Evolutionary conservation across 371 early-diverging fungal species (phyloP), one percentile per base, ranked within the genome.

Genomic region (Mucor piriformis): DNA sequence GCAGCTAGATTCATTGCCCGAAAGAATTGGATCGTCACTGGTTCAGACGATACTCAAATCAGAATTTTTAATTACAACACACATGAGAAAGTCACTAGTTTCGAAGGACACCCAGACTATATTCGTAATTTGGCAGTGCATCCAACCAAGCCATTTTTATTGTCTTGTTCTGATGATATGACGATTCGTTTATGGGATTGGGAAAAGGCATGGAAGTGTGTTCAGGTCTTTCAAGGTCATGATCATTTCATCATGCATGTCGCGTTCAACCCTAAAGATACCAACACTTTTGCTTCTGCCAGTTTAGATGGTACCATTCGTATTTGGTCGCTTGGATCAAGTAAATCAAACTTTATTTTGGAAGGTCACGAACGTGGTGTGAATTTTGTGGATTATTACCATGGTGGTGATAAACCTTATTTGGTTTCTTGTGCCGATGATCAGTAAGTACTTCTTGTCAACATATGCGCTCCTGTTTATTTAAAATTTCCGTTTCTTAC

Each of bases 21-120:
- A 57, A 99, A 99, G 84, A 94, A 92, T 68, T 98, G 97, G 94
- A 82, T 98, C 54, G 85, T 98, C 50, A 86, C 96, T 12, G 97
- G 99, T 47, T 91, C 95, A 12, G 99, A 99, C 66, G 99, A 99
- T 76, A 92, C 98, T 81, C 93, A 96, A 63, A 82, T 99, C 61
- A 89, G 97, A 35, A 93, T 99, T 50, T 99, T 94, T 92, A 97
- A 99, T 88, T 99, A 99, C 85, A 98, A 98, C 76, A 99, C 97
- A 21, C 95, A 93, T 73, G 96, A 97, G 69, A 94, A 97, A 67
- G 93, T 98, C 7, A 85, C 91, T 29, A 87, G 88, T 35, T 97
- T 99, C 69, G 98, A 99, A 65, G 99, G 98, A 20, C 99, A 99
- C 67, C 85, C 89, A 37, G 99, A 99, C 70, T 99, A 98, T 72